A percentile compares a stretch with the other conserved stretches of the same genome.
Conservation (phyloP, 495 filamentous ascomycete genomes). For the Lepraria neglecta region DNA sequence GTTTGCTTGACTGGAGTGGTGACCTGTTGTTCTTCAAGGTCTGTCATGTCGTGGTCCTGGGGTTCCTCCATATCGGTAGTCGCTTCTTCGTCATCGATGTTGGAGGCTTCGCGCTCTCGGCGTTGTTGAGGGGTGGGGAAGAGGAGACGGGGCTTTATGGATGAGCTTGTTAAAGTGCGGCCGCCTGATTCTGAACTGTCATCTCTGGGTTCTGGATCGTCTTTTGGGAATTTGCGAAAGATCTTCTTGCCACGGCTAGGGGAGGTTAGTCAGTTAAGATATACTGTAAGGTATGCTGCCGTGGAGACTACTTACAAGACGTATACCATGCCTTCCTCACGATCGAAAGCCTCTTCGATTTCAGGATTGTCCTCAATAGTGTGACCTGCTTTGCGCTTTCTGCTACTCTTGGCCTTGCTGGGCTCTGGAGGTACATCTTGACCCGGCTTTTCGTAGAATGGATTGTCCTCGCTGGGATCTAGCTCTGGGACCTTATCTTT, state of each 20-base stretch:
- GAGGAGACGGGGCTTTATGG: conserved; percentile 77
- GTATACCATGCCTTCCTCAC: conserved; percentile 74
- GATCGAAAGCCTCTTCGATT: conserved; percentile 55
- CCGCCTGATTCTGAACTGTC: conserved; percentile 34
- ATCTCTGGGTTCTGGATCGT: conserved; percentile 44
- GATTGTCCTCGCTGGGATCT: conserved; percentile 62
- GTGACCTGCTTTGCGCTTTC: conserved; percentile 33
- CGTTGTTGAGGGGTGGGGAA: conserved; percentile 55
- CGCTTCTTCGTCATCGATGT: conserved; percentile 48
- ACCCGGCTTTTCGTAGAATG: conserved; percentile 55
- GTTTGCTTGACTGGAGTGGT: conserved; percentile 47
- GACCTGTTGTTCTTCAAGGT: conserved; percentile 27
- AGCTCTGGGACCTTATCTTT: conserved; percentile 74
- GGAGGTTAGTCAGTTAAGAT: conserved; percentile 29
- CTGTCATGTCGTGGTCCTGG: conserved; percentile 24
- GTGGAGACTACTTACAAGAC: conserved; percentile 65
- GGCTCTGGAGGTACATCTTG: conserved; percentile 31
- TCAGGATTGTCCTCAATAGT: conserved; percentile 47
- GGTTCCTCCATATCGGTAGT: conserved; percentile 55
- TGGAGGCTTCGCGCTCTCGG: conserved; percentile 34
- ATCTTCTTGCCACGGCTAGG: conserved; percentile 82
- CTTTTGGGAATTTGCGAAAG: conserved; percentile 51
- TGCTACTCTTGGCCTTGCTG: conserved; percentile 38
- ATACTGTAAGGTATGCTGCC: conserved; percentile 13
- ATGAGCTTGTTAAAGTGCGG: conserved; percentile 60